phyloP scores from a whole-genome alignment of 2,329 filamentous ascomycete species.

The Colletotrichum lindemuthianum region DNA sequence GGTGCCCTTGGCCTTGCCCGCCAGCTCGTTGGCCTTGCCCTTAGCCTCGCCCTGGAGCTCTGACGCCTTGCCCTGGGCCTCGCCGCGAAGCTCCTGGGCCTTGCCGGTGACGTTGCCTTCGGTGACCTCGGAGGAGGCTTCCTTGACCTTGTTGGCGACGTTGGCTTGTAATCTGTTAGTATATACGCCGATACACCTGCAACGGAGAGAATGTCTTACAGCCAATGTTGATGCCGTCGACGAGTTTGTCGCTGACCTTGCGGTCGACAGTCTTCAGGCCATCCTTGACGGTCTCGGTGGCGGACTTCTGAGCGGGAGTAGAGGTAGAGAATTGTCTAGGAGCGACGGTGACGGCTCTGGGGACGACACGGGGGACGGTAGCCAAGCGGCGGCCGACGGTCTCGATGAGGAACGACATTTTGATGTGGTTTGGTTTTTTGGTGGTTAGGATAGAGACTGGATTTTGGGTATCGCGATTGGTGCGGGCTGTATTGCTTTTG shows the following conservation, averaged over 20 bases:
- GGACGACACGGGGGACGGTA: conserved; percentile 46
- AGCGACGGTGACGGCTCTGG: conserved; percentile 50
- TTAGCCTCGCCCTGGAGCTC: conserved; percentile 47
- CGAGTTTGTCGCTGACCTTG: conserved; percentile 68
- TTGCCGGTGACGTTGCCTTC: conserved; percentile 51
- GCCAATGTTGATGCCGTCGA: conserved; percentile 68
- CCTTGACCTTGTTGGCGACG: conserved; percentile 60
- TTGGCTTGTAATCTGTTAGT: conserved; percentile 43
- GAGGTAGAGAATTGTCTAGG: conserved; percentile 63
- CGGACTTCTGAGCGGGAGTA: conserved; percentile 56
- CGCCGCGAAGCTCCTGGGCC: conserved; percentile 51
- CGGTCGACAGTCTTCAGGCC: conserved; percentile 68
- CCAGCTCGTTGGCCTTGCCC: conserved; percentile 48
- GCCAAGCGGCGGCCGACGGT: conserved; percentile 53
- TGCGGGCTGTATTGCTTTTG: neutral
- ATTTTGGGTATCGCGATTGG: neutral
- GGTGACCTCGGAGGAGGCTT: conserved; percentile 49
- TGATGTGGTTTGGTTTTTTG: conserved; percentile 21
- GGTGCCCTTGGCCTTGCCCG: conserved; percentile 54
- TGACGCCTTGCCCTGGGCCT: conserved; percentile 51
- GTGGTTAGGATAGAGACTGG: neutral
- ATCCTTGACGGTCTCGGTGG: conserved; percentile 67
- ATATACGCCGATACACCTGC: neutral
- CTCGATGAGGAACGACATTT: conserved; percentile 66
- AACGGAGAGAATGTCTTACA: conserved; percentile 52